phyloP scores from a whole-genome alignment of 2,329 filamentous ascomycete species.

The Neopestalotiopsis sp. region DNA sequence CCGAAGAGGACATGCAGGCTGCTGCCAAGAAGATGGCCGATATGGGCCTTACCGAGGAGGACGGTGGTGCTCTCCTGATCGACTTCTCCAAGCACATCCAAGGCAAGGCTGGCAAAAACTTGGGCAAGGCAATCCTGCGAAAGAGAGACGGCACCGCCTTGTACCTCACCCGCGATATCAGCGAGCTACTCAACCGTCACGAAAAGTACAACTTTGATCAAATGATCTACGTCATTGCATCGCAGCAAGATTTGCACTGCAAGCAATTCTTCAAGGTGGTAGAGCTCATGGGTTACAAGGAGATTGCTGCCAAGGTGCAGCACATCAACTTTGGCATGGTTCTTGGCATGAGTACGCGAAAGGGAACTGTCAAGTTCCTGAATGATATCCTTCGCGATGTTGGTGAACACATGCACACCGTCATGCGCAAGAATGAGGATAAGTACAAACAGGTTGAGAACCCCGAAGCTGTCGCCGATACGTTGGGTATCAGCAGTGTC shows the following conservation, averaged over 20 bases:
- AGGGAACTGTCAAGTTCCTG: conserved; percentile 67
- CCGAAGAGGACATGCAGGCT: conserved; percentile 68
- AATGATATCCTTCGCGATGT: conserved; percentile 77
- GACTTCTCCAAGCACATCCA: conserved; percentile 72
- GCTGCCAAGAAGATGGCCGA: conserved; percentile 67
- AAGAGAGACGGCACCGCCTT: conserved; percentile 78
- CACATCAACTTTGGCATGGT: conserved; percentile 80
- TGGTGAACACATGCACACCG: conserved; percentile 95
- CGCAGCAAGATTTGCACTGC: conserved; percentile 74
- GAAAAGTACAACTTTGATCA: conserved; percentile 70
- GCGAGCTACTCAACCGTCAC: conserved; percentile 70
- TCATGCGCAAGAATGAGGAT: conserved; percentile 87
- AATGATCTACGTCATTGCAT: conserved; percentile 81
- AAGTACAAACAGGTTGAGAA: conserved; percentile 93
- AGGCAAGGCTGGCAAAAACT: conserved; percentile 70
- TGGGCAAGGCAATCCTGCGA: conserved; percentile 73
- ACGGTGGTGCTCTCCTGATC: conserved; percentile 74
- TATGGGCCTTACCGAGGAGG: conserved; percentile 69
- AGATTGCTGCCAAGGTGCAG: conserved; percentile 70
- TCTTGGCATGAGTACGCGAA: conserved; percentile 72
- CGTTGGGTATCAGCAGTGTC: conserved; percentile 88
- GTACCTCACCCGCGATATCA: conserved; percentile 80
- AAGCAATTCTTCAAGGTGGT: conserved; percentile 79
- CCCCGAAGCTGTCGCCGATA: conserved; percentile 82
- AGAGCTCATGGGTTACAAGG: conserved; percentile 71